Conservation (phyloP, 805 yeast genomes). For the Candida rishiriensis region DNA sequence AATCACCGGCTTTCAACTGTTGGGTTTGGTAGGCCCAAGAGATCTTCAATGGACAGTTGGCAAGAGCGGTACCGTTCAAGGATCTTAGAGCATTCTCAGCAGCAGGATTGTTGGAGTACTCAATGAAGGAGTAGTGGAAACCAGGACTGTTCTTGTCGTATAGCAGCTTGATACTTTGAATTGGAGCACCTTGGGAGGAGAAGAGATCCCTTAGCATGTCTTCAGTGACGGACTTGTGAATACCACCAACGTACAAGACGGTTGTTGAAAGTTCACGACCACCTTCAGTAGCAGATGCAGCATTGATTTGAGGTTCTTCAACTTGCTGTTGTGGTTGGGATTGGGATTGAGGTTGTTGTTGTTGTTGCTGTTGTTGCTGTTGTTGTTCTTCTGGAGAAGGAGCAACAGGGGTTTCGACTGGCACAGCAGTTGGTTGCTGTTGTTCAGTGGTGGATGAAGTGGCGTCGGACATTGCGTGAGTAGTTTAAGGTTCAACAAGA, state of each 20-base stretch:
- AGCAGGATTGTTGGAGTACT: conserved; percentile 51
- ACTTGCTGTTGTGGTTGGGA: conserved; percentile 1
- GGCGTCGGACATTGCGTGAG: too few relatives aligned
- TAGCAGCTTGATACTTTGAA: conserved; percentile 63
- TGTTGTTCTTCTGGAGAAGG: too few relatives aligned
- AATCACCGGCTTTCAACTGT: conserved; percentile 50
- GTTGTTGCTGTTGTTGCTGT: too few relatives aligned
- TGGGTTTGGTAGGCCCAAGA: conserved; percentile 86
- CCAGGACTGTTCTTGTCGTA: conserved; percentile 72
- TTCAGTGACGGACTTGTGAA: conserved; percentile 63
- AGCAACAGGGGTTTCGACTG: too few relatives aligned
- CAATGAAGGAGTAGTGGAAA: conserved; percentile 80
- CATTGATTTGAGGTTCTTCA: conserved; percentile 19
- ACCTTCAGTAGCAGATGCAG: conserved; percentile 73
- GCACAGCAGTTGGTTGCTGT: too few relatives aligned
- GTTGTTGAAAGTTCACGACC: conserved; percentile 76
- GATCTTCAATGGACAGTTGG: conserved; percentile 53
- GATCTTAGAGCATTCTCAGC: conserved; percentile 62
- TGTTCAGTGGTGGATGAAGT: too few relatives aligned
- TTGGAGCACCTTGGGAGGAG: conserved; percentile 47
- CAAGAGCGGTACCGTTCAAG: conserved; percentile 52
- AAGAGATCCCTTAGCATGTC: conserved; percentile 59
- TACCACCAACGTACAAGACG: conserved; percentile 72
- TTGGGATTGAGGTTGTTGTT: background rate
- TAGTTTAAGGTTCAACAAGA: too few relatives aligned